A percentile compares a stretch with the other conserved stretches of the same genome.
Evolutionary conservation across 2,329 filamentous ascomycete species (phyloP).

Genomic region (Fusarium avenaceum): DNA sequence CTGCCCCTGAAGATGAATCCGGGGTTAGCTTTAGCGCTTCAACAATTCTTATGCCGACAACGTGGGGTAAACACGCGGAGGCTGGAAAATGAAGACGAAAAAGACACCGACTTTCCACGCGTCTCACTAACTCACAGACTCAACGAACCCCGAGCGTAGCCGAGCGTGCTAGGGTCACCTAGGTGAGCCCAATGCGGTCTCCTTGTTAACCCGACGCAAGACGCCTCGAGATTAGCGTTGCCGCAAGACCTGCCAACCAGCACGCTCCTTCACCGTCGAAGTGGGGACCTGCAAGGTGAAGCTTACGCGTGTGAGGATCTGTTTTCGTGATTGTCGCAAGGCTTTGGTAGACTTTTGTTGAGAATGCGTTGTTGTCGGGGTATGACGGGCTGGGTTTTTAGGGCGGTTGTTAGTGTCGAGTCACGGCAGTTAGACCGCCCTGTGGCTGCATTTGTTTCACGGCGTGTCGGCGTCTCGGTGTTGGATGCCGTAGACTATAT

Average conservation of each 20-base stretch:
- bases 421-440: neutral
- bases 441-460: conserved; percentile 9
- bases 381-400: conserved; percentile 19
- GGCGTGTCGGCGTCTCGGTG: conserved; percentile 23
- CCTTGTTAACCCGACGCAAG: conserved; percentile 39
- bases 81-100: neutral
- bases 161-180: conserved; percentile 37
- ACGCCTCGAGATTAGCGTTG: conserved; percentile 33
- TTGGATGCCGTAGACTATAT: conserved; percentile 10
- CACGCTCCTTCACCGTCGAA: neutral
- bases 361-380: conserved; percentile 8
- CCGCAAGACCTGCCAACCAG: conserved; percentile 23
- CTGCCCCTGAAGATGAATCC: conserved; percentile 37
- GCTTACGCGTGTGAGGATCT: neutral
- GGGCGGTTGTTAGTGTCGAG: neutral
- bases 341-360: conserved; percentile 32
- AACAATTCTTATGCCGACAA: conserved; percentile 27
- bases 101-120: conserved; percentile 5
- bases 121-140: neutral
- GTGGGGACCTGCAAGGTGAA: conserved; percentile 32
- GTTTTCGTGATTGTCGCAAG: conserved; percentile 35
- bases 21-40: conserved; percentile 39
- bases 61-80: conserved; percentile 23
- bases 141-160: conserved; percentile 39
- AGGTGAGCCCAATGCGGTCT: conserved; percentile 36